phyloP scores from a whole-genome alignment of 2,329 filamentous ascomycete genomes.

The Xylogone sp. region DNA sequence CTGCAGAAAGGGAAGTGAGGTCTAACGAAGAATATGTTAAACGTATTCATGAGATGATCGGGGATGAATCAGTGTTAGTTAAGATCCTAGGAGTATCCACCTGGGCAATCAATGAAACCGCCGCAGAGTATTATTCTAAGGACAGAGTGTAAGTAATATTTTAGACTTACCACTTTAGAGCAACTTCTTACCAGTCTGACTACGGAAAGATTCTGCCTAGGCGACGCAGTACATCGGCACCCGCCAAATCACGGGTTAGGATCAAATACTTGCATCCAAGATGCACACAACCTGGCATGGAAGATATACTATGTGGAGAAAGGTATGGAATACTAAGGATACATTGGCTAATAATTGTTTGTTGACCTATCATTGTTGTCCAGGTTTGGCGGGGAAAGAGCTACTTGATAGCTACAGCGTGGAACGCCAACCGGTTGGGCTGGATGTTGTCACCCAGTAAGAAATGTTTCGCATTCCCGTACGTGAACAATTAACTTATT shows the following conservation, averaged over 20 bases:
- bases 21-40: constrained; percentile 39
- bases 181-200: no score
- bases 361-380: no score
- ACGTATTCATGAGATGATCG: constrained; percentile 49
- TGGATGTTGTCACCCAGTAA: constrained; percentile 36
- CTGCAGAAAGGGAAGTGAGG: constrained; percentile 24
- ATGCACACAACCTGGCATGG: constrained; percentile 51
- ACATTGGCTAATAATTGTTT: no score
- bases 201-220: no score
- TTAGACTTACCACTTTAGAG: no score
- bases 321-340: no score
- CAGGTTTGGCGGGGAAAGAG: constrained; percentile 29
- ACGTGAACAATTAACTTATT: no score
- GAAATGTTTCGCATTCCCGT: no score
- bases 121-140: constrained; percentile 1
- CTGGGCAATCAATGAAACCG: constrained; percentile 5
- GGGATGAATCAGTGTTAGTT: constrained; percentile 22
- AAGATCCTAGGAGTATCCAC: background rate
- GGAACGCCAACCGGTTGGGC: constrained; percentile 45
- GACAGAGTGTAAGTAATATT: constrained; percentile 27
- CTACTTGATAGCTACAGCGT: constrained; percentile 37
- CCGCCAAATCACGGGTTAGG: constrained; percentile 51
- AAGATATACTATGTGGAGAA: constrained; percentile 41
- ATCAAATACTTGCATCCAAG: constrained; percentile 52
- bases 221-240: constrained; percentile 53